Percentiles rank a stretch among this genome's conserved stretches.
These are phyloP conservation scores for Sporothrix protearum DNA, from an alignment of 2,329 filamentous ascomycete genomes.

Conservation along the genomic window DNA sequence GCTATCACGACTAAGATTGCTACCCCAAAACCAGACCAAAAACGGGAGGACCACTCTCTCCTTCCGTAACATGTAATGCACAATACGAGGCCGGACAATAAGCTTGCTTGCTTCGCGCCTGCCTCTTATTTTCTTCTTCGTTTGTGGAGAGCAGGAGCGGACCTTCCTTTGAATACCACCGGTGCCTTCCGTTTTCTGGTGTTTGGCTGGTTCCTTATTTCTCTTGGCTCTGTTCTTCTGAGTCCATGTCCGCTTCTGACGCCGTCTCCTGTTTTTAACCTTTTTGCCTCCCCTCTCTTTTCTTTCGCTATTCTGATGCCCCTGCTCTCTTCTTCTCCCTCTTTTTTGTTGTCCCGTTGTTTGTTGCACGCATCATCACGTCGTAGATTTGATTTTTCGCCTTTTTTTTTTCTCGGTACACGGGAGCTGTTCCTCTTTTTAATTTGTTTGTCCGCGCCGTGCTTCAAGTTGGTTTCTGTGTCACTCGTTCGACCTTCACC, in stretches of 20 bases:
- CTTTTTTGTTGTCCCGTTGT: neutral
- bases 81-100: neutral
- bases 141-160: neutral
- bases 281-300: neutral
- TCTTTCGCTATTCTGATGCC: neutral
- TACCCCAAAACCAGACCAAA: neutral
- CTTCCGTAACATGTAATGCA: no score
- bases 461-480: neutral
- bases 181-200: neutral
- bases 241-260: neutral
- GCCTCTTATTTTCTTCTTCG: neutral
- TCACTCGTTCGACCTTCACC: slow-evolving; percentile 1
- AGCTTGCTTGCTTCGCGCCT: neutral
- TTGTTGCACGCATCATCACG: slow-evolving; percentile 1
- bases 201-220: neutral
- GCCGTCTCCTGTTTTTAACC: slow-evolving; percentile 5
- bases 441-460: neutral
- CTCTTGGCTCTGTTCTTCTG: neutral
- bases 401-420: neutral
- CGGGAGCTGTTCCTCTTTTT: neutral
- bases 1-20: neutral
- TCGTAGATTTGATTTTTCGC: neutral
- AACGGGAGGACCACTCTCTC: neutral
- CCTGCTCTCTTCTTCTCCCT: neutral
- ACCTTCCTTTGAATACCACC: neutral